Evolutionary conservation across 2,329 filamentous ascomycete genomes (phyloP).

Genomic region (Ophiostoma quercus): DNA sequence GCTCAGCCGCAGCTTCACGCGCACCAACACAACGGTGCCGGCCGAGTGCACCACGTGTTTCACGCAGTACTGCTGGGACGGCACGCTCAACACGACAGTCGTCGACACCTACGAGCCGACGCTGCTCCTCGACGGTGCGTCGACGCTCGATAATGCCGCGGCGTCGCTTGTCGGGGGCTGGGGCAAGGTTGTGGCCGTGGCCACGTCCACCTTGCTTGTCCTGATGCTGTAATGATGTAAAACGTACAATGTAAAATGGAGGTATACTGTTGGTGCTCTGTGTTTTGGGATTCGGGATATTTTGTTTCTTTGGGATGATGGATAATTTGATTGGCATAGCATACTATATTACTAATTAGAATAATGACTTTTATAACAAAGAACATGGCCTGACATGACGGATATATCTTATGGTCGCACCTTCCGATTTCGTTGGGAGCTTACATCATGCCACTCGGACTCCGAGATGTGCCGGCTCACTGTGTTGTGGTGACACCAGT

Average conservation of each 20-base stretch:
- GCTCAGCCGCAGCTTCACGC: slow-evolving; percentile 66
- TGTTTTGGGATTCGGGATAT: not conserved
- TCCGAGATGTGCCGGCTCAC: not conserved
- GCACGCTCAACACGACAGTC: slow-evolving; percentile 44
- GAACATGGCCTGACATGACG: not conserved
- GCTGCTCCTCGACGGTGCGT: slow-evolving; percentile 30
- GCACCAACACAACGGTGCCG: slow-evolving; percentile 65
- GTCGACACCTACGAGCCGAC: slow-evolving; percentile 32
- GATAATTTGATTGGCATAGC: not conserved
- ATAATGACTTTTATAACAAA: not conserved
- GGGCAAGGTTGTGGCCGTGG: slow-evolving; percentile 8
- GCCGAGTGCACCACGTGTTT: slow-evolving; percentile 73
- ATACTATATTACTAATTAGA: slow-evolving; percentile 1
- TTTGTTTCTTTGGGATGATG: not conserved
- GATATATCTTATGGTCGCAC: not conserved
- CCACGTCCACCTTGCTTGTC: not conserved
- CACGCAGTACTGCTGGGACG: slow-evolving; percentile 84
- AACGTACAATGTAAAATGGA: not conserved
- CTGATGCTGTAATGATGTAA: not conserved
- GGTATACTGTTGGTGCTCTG: not conserved
- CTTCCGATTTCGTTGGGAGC: not conserved
- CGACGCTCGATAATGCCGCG: slow-evolving; percentile 16
- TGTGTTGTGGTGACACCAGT: not conserved
- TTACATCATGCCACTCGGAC: not conserved
- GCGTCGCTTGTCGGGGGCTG: slow-evolving; percentile 8